Conservation (phyloP, 495 filamentous ascomycete species). For the Pseudotulostoma volvatum region DNA sequence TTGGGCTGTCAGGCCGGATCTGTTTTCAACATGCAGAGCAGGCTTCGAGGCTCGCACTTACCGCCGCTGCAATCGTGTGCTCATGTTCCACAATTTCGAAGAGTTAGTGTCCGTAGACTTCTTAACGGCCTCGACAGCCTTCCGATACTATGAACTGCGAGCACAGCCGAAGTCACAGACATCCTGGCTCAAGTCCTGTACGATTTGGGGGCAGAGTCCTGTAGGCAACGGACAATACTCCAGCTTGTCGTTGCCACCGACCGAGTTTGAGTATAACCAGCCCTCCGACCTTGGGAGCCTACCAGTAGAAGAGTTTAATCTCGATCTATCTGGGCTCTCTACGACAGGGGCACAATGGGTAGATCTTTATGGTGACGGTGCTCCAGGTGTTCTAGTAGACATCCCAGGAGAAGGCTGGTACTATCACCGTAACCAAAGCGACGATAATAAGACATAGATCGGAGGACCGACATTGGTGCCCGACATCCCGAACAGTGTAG, state of each 20-base stretch:
- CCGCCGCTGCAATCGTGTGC: slow-evolving; percentile 17
- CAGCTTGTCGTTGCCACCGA: slow-evolving; percentile 3
- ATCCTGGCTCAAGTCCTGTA: neutral
- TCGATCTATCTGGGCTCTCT: neutral
- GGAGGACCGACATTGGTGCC: too few relatives aligned
- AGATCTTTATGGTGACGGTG: slow-evolving; percentile 19
- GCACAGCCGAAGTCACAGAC: too few relatives aligned
- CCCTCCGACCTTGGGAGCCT: neutral
- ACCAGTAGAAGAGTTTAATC: neutral
- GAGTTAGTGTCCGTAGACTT: slow-evolving; percentile 5
- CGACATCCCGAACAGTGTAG: too few relatives aligned
- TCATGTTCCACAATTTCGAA: slow-evolving; percentile 21
- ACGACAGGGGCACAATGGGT: slow-evolving; percentile 7
- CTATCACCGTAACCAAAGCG: neutral
- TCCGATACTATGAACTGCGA: slow-evolving; percentile 2
- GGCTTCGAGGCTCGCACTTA: slow-evolving; percentile 19
- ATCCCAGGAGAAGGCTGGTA: neutral
- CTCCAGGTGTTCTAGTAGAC: slow-evolving; percentile 4
- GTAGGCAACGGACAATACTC: slow-evolving; percentile 4
- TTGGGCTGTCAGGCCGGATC: slow-evolving; percentile 13
- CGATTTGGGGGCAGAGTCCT: neutral
- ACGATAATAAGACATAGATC: too few relatives aligned
- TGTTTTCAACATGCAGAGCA: slow-evolving; percentile 11
- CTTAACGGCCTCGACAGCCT: slow-evolving; percentile 7
- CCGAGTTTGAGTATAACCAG: slow-evolving; percentile 6